Conservation (phyloP, 176 grass and related monocot species). For the Triticum timopheevii region DNA sequence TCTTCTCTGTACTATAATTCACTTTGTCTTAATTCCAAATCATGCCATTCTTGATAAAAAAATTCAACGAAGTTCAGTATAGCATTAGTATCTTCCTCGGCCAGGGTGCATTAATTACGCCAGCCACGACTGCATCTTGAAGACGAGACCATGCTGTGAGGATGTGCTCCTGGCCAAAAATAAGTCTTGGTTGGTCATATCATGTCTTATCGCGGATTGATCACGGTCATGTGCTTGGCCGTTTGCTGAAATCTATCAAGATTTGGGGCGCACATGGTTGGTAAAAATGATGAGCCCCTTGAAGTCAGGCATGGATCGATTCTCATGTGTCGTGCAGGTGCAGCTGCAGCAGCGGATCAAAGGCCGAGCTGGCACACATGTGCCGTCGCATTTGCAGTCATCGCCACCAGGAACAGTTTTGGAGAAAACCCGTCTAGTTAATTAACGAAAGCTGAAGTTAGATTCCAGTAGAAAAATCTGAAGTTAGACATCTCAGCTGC, state of each 20-base stretch:
- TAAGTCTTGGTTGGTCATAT: not conserved
- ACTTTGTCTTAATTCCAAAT: not conserved
- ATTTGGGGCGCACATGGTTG: slow-evolving; percentile 6
- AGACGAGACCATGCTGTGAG: not conserved
- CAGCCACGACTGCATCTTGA: not conserved
- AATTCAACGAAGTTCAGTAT: too few relatives aligned
- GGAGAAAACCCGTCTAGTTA: not conserved
- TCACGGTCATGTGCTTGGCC: not conserved
- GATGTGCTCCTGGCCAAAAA: not conserved
- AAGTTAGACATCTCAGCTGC: not conserved
- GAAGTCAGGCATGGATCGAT: not conserved
- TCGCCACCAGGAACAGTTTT: not conserved
- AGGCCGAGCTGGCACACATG: not conserved
- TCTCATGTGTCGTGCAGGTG: not conserved
- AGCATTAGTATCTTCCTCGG: not conserved
- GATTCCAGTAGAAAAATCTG: not conserved
- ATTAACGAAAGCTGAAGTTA: not conserved
- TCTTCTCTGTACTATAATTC: not conserved
- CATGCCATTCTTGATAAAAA: not conserved
- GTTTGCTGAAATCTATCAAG: slow-evolving; percentile 1
- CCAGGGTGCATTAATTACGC: not conserved
- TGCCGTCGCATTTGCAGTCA: not conserved
- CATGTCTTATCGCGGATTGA: slow-evolving; percentile 20
- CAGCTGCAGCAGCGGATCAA: not conserved
- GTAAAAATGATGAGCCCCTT: slow-evolving; percentile 12